Evolutionary conservation across 371 early-diverging fungal genomes (phyloP).

Genomic region (Mortierella polycephala): DNA sequence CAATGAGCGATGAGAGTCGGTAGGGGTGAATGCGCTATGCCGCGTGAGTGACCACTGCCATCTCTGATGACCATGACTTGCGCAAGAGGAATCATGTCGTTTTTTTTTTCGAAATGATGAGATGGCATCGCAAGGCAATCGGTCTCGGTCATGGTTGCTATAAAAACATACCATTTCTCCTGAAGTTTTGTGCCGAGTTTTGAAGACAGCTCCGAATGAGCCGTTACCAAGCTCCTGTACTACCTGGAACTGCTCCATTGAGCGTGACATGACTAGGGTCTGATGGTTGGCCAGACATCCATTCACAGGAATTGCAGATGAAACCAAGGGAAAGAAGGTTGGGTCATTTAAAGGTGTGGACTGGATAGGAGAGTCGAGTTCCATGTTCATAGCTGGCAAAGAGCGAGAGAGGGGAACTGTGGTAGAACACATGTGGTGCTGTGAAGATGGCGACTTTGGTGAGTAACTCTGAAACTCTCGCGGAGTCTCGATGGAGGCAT

Average conservation of each 20-base stretch:
- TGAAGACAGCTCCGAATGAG: slow-evolving; percentile 90
- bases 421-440: background rate
- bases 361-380: background rate
- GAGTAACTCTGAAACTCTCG: background rate
- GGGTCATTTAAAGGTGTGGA: slow-evolving; percentile 23
- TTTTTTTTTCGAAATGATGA: too few relatives aligned
- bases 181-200: slow-evolving; percentile 74
- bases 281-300: slow-evolving; percentile 11
- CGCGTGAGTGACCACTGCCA: background rate
- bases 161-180: slow-evolving; percentile 72
- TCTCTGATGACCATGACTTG: too few relatives aligned
- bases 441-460: background rate
- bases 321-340: slow-evolving; percentile 6
- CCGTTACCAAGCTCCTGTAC: slow-evolving; percentile 88
- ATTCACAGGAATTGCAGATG: slow-evolving; percentile 19
- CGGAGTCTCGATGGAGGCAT: background rate
- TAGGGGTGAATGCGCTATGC: background rate
- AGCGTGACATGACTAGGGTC: slow-evolving; percentile 19
- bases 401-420: background rate
- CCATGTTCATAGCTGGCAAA: background rate
- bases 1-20: slow-evolving; percentile 4
- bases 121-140: too few relatives aligned
- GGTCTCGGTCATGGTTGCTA: background rate
- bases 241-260: slow-evolving; percentile 75
- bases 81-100: too few relatives aligned